Evolutionary conservation across 768 basidiomycete species (phyloP), one percentile per base, ranked within the genome.

Genomic region (Tricholoma terreum): DNA sequence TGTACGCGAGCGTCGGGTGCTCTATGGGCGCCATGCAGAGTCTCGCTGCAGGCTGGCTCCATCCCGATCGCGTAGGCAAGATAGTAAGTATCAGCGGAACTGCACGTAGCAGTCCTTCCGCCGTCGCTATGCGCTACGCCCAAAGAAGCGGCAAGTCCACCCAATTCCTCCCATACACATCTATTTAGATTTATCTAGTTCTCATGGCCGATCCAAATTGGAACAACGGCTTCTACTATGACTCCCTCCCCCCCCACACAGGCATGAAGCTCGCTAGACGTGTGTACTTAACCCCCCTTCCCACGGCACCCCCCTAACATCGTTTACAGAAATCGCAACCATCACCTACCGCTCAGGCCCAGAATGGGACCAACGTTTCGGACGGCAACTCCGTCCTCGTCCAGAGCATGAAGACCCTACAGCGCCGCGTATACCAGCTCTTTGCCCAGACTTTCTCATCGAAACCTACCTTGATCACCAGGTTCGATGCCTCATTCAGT

Each of bases 1-100:
- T 99, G 3, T 96, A 95, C 68, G 97, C 97, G 33, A 92, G 87
- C 56, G 93, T 98, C 1, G 97, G 97, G 1, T 87, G 84, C 50
- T 94, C 92, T 14, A 98, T 99, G 97, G 97, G 97, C 21, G 97
- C 85, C 1, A 98, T 98, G 96, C 93, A 94, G 73, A 96, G 93
- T 74, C 80, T 99, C 11, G 95, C 94, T 31, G 86, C 94, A n/a
- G 97, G 86, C 1, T 95, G 94, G 86, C 77, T 98, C 19, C 85
- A 86, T 65, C 96, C 97, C 4, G 82, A 92, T 31, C 81, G 96
- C 21, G 92, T 98, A 0, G 86, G 85, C 2, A 94, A 93, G 71
- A 77, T 98, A 14, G 91, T 95, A 35, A 94, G 90, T 66, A 98
- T 99, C 62, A 94, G 92, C 62, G 97, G 94, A 15, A 94, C 94